These are phyloP conservation scores for Nicotiana obtusifolia DNA, from an alignment of 257 asterid genomes.

Conservation along the genomic window DNA sequence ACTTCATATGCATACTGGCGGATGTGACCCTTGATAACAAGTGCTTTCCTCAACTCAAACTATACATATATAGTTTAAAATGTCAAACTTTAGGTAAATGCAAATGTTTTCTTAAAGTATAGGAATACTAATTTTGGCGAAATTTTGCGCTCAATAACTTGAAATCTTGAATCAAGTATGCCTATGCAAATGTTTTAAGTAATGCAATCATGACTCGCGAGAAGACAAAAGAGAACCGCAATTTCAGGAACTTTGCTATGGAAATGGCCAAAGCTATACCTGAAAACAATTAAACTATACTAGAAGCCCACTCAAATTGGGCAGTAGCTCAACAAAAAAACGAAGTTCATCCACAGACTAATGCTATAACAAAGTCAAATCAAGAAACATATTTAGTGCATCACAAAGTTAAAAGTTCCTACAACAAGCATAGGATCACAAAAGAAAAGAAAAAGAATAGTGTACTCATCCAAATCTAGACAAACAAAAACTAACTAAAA, in stretches of 20 bases:
- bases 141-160: not conserved
- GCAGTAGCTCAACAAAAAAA: constrained; percentile 17
- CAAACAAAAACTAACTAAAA: not conserved
- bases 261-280: constrained; percentile 9
- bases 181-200: not conserved
- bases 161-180: not conserved
- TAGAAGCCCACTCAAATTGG: constrained; percentile 16
- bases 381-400: constrained; percentile 24
- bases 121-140: not conserved
- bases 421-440: not conserved
- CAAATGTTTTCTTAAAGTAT: not conserved
- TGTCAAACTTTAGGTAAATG: not conserved
- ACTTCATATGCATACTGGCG: not conserved
- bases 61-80: not conserved
- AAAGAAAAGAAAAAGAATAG: not conserved
- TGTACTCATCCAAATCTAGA: constrained; percentile 17
- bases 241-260: constrained; percentile 22
- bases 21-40: not conserved
- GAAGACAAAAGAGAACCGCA: constrained; percentile 37
- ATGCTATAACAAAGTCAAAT: constrained; percentile 11
- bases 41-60: not conserved
- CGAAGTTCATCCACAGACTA: constrained; percentile 18
- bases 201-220: constrained; percentile 13
- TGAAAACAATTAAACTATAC: constrained; percentile 25
- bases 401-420: constrained; percentile 21